These are phyloP conservation scores for Fraxinus dipetala DNA, from an alignment of 305 asterid species.

Conservation along the genomic window DNA sequence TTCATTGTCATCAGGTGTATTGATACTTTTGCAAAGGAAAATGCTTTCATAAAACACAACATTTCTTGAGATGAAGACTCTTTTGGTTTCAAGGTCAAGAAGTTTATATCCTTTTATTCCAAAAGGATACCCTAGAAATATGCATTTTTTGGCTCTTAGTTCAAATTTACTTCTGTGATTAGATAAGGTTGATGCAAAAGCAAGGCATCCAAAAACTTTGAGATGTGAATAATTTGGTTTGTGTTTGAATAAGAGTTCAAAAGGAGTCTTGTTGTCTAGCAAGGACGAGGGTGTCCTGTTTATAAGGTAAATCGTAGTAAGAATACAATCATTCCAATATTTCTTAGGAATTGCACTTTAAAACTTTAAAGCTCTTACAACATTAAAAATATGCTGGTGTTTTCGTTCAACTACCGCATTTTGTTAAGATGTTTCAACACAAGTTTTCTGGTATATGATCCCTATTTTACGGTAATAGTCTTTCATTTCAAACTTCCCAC, in stretches of 20 bases:
- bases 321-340: background rate
- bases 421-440: no score
- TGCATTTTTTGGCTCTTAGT: background rate
- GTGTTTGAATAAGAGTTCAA: no score
- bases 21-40: background rate
- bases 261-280: background rate
- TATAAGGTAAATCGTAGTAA: background rate
- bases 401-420: no score
- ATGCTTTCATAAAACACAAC: background rate
- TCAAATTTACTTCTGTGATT: background rate
- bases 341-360: background rate
- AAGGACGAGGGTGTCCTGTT: background rate
- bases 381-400: no score
- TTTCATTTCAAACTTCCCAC: no score
- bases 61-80: background rate
- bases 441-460: no score
- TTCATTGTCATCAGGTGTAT: no score
- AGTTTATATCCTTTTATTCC: background rate
- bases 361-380: background rate
- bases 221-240: background rate
- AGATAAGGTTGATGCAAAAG: background rate
- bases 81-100: background rate
- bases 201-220: background rate
- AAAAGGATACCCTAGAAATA: background rate
- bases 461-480: no score